Evolutionary conservation across 1,284 basidiomycete genomes (phyloP), one percentile per base, ranked within the genome.

Genomic region (Flammula alnicola): DNA sequence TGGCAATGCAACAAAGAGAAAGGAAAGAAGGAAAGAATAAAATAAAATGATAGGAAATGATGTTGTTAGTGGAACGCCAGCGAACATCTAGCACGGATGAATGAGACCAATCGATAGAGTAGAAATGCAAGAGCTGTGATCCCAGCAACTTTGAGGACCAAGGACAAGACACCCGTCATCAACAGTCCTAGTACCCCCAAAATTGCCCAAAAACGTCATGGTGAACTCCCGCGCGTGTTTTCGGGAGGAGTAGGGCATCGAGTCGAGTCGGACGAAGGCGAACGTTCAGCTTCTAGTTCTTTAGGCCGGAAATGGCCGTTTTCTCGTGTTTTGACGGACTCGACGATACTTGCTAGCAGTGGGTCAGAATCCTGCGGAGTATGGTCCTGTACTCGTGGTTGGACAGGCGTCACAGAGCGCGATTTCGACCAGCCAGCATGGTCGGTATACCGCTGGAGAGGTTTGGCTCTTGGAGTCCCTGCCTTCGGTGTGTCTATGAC

Each of bases 81-180:
- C 39, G 38, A 42, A 12, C 39, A 31, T 47, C 27, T 26, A 25
- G 31, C 6, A 42, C 6, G 25, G 31, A 25, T 25, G 41, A 48
- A 22, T 42, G 41, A 14, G 16, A 23, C 31, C n/a, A 27, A 4
- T 29, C 29, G 44, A 22, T 53, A 32, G 16, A 54, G 36, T 43
- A 57, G 44, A 48, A 42, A 56, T 32, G 52, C 41, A 47, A 52
- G 41, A 38, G 55, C 23, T 31, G 58, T 19, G 29, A 55, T 73
- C 75, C 70, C 77, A 78, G 82, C 82, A 77, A 82, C 79, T 78
- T 75, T 80, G 70, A 78, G 76, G 68, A 76, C 68, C 56, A 78
- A 65, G 59, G 75, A 73, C 60, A 74, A 68, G 56, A 78, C 59
- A 49, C 77, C 67, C 27, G 46, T 44, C 10, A 61, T 46, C 60